Evolutionary conservation across 352 stramenopile genomes (phyloP), one percentile per base, ranked within the genome.

Genomic region (Pythium periplocum): DNA sequence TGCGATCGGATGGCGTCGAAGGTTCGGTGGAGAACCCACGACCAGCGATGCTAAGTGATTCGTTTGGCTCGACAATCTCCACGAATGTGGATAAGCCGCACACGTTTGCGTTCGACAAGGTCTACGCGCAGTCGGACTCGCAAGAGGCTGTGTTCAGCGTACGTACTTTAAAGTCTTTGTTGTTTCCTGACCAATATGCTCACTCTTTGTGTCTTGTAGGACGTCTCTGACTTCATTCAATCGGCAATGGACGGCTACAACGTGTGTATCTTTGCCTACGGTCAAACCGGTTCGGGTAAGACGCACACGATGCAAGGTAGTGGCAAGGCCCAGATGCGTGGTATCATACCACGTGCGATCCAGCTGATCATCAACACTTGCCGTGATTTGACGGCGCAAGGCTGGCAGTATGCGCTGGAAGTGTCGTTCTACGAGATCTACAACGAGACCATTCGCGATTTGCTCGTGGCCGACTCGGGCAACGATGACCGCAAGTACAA

Each of bases 401-500:
- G 88, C 33, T 99, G 97, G 98, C 75, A 86, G 33, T 99, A 99
- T 69, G 87, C 79, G 34, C 78, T 99, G 6, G 85, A 96, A 54
- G 97, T 98, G 42, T 98, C 89, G n/a, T 99, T 99, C 64, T 91
- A 99, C 59, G 98, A 99, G 81, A 99, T 99, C 49, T 99, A 99
- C 83, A 99, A 99, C 74, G 98, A 99, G 64, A 95, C 94, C n/a
- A 93, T 99, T 36, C 92, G 94, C 34, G 97, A 99, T 69, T 70
- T 99, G 48, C 85, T 99, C 10, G 78, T 80, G 4, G 80, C 73
- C 36, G 71, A 85, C 10, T 67, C 35, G 31, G 58, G 46, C 12
- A 62, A 63, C 12, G 66, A 75, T 32, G 61, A 75, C 51, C 62
- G 70, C 42, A 95, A 94, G 66, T 87, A 87, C 60, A 85, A 70